Evolutionary conservation across 345 rosid species (phyloP).

Genomic region (Lagerstroemia speciosa): DNA sequence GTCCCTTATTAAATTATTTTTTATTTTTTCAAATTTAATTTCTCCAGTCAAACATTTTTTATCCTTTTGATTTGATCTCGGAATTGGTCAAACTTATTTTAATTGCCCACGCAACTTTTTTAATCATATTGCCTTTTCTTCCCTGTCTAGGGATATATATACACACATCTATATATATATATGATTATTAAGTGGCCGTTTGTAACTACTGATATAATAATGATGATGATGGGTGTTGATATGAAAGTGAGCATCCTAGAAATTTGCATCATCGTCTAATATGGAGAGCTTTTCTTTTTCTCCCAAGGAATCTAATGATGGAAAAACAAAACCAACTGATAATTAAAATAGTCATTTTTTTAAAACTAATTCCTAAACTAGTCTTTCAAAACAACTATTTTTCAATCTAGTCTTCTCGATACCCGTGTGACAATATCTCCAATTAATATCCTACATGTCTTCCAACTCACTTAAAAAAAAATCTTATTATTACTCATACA

Average conservation of each 20-base stretch:
- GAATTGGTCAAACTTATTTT: slow-evolving; percentile 29
- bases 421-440: no score
- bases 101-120: background rate
- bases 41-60: slow-evolving; percentile 19
- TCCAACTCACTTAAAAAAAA: background rate
- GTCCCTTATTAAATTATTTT: background rate
- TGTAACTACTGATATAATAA: slow-evolving; percentile 8
- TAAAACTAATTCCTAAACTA: no score
- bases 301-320: slow-evolving; percentile 23
- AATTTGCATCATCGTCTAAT: slow-evolving; percentile 4
- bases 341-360: background rate
- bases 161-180: background rate
- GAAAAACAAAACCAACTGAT: background rate
- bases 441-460: no score
- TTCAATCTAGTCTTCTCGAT: no score
- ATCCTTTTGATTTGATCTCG: background rate
- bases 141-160: background rate
- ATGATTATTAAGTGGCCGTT: background rate
- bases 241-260: slow-evolving; percentile 7
- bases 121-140: background rate
- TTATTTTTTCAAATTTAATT: background rate
- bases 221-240: slow-evolving; percentile 2
- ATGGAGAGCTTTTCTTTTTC: background rate
- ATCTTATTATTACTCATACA: background rate
- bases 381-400: no score